Conservation (phyloP, 805 yeast genomes). For the Saccharomycopsis fodiens region DNA sequence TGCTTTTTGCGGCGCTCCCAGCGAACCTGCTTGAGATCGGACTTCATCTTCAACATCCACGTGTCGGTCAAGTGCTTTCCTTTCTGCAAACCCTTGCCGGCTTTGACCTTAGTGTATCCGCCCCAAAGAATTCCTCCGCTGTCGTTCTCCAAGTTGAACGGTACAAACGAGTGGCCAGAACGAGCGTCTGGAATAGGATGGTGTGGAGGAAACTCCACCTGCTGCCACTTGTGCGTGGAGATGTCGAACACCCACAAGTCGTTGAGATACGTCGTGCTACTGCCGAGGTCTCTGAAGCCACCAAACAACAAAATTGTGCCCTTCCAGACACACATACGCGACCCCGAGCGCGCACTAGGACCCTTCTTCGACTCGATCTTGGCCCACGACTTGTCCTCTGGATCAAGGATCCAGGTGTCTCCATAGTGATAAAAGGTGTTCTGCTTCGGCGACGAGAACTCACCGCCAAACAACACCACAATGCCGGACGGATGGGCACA, state of each 20-base stretch:
- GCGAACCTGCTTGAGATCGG: slow-evolving; percentile 61
- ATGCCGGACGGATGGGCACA: slow-evolving; percentile 88
- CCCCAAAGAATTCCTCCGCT: slow-evolving; percentile 89
- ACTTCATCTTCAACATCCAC: slow-evolving; percentile 83
- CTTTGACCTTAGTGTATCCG: slow-evolving; percentile 90
- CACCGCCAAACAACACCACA: slow-evolving; percentile 88
- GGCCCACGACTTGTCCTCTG: slow-evolving; percentile 81
- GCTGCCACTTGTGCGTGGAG: slow-evolving; percentile 83
- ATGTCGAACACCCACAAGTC: slow-evolving; percentile 94
- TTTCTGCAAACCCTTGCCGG: slow-evolving; percentile 78
- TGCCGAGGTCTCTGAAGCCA: slow-evolving; percentile 87
- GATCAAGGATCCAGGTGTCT: slow-evolving; percentile 91
- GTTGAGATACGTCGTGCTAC: slow-evolving; percentile 70
- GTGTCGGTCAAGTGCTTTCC: slow-evolving; percentile 84
- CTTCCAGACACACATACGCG: slow-evolving; percentile 86
- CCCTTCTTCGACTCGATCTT: slow-evolving; percentile 69
- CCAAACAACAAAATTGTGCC: slow-evolving; percentile 81
- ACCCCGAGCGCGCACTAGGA: slow-evolving; percentile 89
- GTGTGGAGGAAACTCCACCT: slow-evolving; percentile 77
- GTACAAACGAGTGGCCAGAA: slow-evolving; percentile 84
- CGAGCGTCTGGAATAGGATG: slow-evolving; percentile 83
- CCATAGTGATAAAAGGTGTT: slow-evolving; percentile 93
- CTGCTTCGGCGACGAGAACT: slow-evolving; percentile 93
- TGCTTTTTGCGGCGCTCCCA: slow-evolving; percentile 90
- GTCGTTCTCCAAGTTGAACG: slow-evolving; percentile 33